Evolutionary conservation across 495 filamentous ascomycete genomes (phyloP), one percentile per base, ranked within the genome.

Genomic region (Aspergillus diversus): DNA sequence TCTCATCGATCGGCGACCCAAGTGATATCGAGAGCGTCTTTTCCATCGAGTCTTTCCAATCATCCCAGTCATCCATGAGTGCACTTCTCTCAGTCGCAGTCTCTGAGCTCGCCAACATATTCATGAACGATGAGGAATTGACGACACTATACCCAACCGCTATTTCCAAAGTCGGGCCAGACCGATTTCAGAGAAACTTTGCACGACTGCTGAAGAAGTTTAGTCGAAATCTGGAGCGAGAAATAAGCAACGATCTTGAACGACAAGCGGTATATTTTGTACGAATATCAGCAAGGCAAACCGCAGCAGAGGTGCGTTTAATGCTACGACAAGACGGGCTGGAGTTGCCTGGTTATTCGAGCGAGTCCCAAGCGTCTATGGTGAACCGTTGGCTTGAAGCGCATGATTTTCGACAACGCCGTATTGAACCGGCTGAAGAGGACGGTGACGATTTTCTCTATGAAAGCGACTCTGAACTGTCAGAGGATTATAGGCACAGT

Each of bases 41-140:
- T 32, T 53, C 50, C n/a, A 32, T 7, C 3, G 13, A 15, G 7
- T 53, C 50, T 4, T 31, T 51, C 15, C 48, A 31, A 12, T 53
- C 50, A 31, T 53, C 50, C 50, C 50, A 53, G 32, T 53, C 50
- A 32, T 53, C 50, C 50, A 21, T 31, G 50, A 9, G n/a, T 32
- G 7, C 13, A 32, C 17, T 27, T 7, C 17, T 12, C 0, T 21
- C 50, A 7, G 32, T 53, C 13, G 50, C 50, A 31, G 17, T 53
- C 5, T 1, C 17, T 34, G 50, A 53, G 17, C 50, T 53, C 13
- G 6, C 50, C 50, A 32, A 53, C 7, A 53, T 32, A 27, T 33
- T 43, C 39, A 2, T 43, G 39, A 43, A 3, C 39, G 39, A 43
- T 15, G 39, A 43, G 39, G 39, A 43, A 43, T 3, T 21, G 7